Percentiles rank a stretch among this genome's conserved stretches.
Evolutionary conservation across 1,284 basidiomycete species (phyloP).

Genomic region (Moesziomyces globuligerus): DNA sequence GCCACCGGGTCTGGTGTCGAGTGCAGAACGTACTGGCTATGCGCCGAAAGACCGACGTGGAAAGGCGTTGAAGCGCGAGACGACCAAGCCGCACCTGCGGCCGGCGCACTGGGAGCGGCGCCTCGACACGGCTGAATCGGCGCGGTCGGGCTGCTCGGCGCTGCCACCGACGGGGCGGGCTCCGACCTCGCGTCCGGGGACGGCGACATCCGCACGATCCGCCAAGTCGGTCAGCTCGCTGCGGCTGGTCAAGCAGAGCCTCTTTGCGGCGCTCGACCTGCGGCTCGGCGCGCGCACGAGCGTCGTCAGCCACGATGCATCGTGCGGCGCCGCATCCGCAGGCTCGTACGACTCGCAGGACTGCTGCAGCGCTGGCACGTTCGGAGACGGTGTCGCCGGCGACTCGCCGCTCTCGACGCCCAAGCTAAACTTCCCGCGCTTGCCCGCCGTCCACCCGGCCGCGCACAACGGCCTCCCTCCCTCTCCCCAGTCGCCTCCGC

Average conservation of each 20-base stretch:
- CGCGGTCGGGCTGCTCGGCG: conserved; percentile 6
- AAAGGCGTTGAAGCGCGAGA: neutral
- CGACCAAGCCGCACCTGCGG: neutral
- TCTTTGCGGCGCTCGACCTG: conserved; percentile 11
- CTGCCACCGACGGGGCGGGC: neutral
- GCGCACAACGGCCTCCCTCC: too few relatives aligned
- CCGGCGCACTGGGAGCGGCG: neutral
- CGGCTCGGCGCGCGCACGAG: conserved; percentile 7
- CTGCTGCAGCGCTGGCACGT: conserved; percentile 25
- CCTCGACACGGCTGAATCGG: conserved; percentile 23
- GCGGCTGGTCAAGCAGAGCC: conserved; percentile 7
- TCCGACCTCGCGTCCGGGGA: conserved; percentile 8
- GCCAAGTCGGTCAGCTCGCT: conserved; percentile 14
- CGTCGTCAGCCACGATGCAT: conserved; percentile 11
- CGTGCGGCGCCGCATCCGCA: neutral
- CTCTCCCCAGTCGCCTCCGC: too few relatives aligned
- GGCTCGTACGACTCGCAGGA: conserved; percentile 15
- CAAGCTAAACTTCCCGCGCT: neutral
- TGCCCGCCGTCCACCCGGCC: too few relatives aligned
- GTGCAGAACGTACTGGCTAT: too few relatives aligned
- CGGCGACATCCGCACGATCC: conserved; percentile 7
- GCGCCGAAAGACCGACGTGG: too few relatives aligned
- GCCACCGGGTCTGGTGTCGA: too few relatives aligned
- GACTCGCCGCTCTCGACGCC: conserved; percentile 2
- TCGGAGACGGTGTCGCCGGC: conserved; percentile 9